Conservation (phyloP, 371 early-diverging fungal species). For the Syncephalastrum monosporum region DNA sequence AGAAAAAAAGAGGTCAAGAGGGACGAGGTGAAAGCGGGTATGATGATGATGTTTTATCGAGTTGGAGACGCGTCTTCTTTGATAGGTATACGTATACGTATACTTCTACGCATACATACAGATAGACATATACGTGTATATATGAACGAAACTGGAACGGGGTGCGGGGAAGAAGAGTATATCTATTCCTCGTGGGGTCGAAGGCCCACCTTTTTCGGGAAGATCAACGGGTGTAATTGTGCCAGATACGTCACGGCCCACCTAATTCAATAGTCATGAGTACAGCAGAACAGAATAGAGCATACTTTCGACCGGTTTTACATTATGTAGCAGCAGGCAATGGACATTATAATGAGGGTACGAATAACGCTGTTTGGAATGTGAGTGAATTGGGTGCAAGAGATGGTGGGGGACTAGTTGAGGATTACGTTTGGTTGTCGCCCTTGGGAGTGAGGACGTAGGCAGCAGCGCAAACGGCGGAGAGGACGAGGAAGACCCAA, state of each 20-base stretch:
- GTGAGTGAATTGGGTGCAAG: neutral
- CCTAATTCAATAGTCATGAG: constrained; percentile 33
- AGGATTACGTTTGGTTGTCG: constrained; percentile 59
- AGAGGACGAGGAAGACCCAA: constrained; percentile 50
- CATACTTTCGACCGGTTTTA: constrained; percentile 27
- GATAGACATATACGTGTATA: no score
- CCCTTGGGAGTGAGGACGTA: constrained; percentile 59
- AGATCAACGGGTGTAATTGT: constrained; percentile 70
- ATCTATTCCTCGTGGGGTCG: constrained; percentile 36
- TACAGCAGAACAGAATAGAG: neutral
- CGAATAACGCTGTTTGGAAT: constrained; percentile 50
- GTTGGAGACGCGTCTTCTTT: no score
- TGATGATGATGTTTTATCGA: no score
- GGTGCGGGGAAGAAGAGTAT: no score
- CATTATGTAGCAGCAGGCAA: constrained; percentile 63
- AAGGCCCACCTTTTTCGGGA: constrained; percentile 65
- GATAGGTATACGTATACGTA: no score
- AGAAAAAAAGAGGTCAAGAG: no score
- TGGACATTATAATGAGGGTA: constrained; percentile 70
- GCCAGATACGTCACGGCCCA: constrained; percentile 78
- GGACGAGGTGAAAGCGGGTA: no score
- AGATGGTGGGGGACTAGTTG: neutral
- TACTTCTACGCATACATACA: no score
- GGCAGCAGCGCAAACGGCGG: constrained; percentile 38
- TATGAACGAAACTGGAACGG: no score